Conservation (phyloP, 441 rosid genomes). For the Kokia cookei region DNA sequence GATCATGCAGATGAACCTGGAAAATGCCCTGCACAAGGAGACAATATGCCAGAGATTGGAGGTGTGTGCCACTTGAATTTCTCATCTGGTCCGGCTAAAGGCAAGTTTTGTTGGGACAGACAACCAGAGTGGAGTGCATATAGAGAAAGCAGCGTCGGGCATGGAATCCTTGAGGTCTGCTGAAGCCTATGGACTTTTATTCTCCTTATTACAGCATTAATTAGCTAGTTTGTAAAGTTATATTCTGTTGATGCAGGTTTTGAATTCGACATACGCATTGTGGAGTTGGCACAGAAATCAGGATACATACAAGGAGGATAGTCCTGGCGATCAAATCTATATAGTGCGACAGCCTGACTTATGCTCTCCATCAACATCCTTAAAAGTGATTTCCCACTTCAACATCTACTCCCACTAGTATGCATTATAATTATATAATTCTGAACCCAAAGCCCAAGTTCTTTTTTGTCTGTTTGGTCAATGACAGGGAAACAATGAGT, state of each 20-base stretch:
- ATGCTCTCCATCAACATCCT: constrained; percentile 27
- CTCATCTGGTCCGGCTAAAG: constrained; percentile 50
- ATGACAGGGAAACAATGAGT: constrained; percentile 6
- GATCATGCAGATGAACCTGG: constrained; percentile 54
- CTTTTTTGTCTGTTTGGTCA: background rate
- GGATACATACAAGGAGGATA: constrained; percentile 41
- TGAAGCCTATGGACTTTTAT: background rate
- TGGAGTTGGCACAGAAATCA: constrained; percentile 70
- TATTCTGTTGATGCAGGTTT: constrained; percentile 23
- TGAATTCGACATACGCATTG: constrained; percentile 51
- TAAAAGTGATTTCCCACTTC: constrained; percentile 23
- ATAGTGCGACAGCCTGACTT: constrained; percentile 42
- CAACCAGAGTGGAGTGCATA: constrained; percentile 67
- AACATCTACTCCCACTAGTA: background rate
- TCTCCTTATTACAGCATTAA: background rate
- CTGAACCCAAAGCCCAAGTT: background rate
- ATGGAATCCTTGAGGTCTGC: constrained; percentile 53
- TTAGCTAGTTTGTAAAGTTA: background rate
- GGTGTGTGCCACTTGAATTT: constrained; percentile 48
- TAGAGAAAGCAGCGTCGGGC: constrained; percentile 69
- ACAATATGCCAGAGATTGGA: constrained; percentile 51
- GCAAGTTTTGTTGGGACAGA: constrained; percentile 53
- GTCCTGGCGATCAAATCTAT: constrained; percentile 43
- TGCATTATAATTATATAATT: background rate
- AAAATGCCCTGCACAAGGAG: constrained; percentile 49